Conservation (phyloP, 2,329 filamentous ascomycete species). For the Didymella lethalis region DNA sequence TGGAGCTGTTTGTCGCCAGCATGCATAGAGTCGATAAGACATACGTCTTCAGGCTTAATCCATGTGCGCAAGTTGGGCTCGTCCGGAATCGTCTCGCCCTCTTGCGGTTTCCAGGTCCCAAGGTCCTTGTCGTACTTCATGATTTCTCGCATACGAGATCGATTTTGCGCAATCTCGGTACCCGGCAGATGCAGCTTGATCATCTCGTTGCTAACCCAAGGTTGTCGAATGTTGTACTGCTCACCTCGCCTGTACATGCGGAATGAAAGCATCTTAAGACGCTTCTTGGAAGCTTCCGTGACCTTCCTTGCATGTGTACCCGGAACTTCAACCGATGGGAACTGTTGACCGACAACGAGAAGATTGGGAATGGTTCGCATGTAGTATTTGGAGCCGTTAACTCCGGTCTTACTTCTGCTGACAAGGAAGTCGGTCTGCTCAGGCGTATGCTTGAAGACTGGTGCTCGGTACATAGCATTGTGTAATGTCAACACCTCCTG, state of each 20-base stretch:
- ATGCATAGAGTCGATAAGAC: slow-evolving; percentile 94
- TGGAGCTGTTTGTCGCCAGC: slow-evolving; percentile 89
- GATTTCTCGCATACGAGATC: slow-evolving; percentile 97
- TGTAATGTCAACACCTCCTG: slow-evolving; percentile 90
- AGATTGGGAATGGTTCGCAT: slow-evolving; percentile 90
- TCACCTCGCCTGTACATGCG: slow-evolving; percentile 82
- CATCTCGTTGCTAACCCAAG: slow-evolving; percentile 77
- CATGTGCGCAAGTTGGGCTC: slow-evolving; percentile 81
- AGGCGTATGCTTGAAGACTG: slow-evolving; percentile 85
- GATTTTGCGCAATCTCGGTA: slow-evolving; percentile 92
- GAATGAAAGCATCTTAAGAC: slow-evolving; percentile 94
- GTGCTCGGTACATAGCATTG: slow-evolving; percentile 94
- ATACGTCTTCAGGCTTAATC: slow-evolving; percentile 96
- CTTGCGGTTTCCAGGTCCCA: slow-evolving; percentile 79
- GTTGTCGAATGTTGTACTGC: slow-evolving; percentile 73
- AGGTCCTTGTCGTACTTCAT: slow-evolving; percentile 87
- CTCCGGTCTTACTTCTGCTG: slow-evolving; percentile 79
- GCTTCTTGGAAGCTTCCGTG: slow-evolving; percentile 95
- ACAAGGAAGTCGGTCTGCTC: slow-evolving; percentile 86
- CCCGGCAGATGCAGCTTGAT: slow-evolving; percentile 80
- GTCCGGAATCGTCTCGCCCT: slow-evolving; percentile 78
- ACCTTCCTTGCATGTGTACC: slow-evolving; percentile 94
- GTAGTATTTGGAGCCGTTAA: slow-evolving; percentile 80
- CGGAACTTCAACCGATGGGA: slow-evolving; percentile 90
- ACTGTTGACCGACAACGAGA: slow-evolving; percentile 89